These are phyloP conservation scores for Peronospora belbahrii DNA, from an alignment of 352 stramenopile species.

Conservation along the genomic window DNA sequence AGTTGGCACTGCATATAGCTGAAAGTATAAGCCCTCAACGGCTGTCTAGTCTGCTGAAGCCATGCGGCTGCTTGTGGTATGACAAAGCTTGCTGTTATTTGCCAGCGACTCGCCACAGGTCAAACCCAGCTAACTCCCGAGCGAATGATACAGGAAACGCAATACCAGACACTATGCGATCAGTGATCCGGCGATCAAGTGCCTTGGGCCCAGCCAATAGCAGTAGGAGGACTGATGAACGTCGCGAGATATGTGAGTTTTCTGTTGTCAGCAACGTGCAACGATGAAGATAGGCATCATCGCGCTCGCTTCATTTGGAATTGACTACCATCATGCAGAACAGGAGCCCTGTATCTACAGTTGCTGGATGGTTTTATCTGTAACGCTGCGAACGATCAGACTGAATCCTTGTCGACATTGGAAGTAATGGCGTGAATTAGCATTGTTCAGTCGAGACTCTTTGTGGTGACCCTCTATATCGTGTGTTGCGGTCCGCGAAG, in stretches of 20 bases:
- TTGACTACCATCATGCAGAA: constrained; percentile 12
- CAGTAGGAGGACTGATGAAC: constrained; percentile 13
- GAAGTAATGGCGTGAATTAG: constrained; percentile 43
- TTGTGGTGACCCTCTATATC: constrained; percentile 52
- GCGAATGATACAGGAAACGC: constrained; percentile 3
- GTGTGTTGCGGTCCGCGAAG: constrained; percentile 16
- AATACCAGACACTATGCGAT: constrained; percentile 12
- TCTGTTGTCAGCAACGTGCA: too few relatives aligned
- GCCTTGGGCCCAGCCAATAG: constrained; percentile 5
- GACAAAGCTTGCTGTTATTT: constrained; percentile 40
- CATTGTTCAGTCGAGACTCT: constrained; percentile 41
- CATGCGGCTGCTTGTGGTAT: constrained; percentile 21
- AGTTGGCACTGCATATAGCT: too few relatives aligned
- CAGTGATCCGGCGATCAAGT: constrained; percentile 13
- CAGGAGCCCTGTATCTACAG: constrained; percentile 16
- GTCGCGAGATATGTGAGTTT: too few relatives aligned
- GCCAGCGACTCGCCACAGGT: constrained; percentile 16
- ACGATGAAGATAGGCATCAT: too few relatives aligned
- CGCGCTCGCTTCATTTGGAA: constrained; percentile 23
- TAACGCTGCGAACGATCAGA: constrained; percentile 56
- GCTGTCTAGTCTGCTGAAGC: constrained; percentile 1
- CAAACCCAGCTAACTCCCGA: background rate
- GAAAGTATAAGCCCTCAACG: too few relatives aligned
- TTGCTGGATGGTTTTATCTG: constrained; percentile 52
- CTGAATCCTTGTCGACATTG: constrained; percentile 74